Base-by-base conservation (phyloP, 768 basidiomycete genomes). In the Goffeauzyma gilvescens region DNA sequence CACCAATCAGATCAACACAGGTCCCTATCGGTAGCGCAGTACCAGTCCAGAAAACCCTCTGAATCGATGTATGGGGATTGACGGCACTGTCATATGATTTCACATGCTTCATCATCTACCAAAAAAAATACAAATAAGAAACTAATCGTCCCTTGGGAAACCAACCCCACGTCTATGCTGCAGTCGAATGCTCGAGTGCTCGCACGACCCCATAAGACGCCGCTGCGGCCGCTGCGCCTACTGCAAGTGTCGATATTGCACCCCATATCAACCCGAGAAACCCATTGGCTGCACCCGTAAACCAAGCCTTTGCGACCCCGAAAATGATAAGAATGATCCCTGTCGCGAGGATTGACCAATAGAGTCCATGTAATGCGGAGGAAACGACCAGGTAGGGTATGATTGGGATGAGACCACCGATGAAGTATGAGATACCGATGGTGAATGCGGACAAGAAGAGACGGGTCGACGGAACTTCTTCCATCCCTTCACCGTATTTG, bases 401-500 rank as follows among this genome's bases (percentile, higher is more conserved):
- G 26, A 98, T 72, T 0, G 93, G 93, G 54, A 96, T 81, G 42
- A 89, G 69, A 23, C 93, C 93, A 33, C 93, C 93, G 42, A 90
- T 40, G 49, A 89, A 78, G 67, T 96, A 90, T 10, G 86, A 85
- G 57, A 85, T 72, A 48, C 90, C 93, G 58, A 98, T 96, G 0
- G 90, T 96, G 51, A 45, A 28, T 24, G 44, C 44, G 13, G 31
- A 33, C 22, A 32, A 21, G 20, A 45, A 45, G 31, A 45, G 69
- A 21, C 93, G 73, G 17, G 71, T 70, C 14, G 75, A 75, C 1
- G 89, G 82, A 26, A 93, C 73, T 65, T 96, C 90, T 71, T 93
- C 89, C 39, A 93, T 58, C 14, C 87, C 85, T 60, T 82, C 80
- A n/a, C 89, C 89, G 52, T 95, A 95, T 65, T 85, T 93, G 53